Evolutionary conservation across 1,139 yeast species (phyloP), one percentile per base, ranked within the genome.

Genomic region (Hansenula sp.): DNA sequence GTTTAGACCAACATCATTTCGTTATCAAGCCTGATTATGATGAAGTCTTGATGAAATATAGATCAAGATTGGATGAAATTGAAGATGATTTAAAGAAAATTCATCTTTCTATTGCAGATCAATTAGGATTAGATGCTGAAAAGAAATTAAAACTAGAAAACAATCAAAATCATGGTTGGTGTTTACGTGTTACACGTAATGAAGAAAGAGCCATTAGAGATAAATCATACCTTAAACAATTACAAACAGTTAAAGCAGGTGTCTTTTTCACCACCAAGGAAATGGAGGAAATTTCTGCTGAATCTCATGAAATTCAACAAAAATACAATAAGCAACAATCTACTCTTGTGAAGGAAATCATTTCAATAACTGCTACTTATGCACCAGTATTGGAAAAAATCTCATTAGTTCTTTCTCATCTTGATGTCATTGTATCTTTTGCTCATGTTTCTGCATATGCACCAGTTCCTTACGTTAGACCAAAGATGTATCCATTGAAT

Each of bases 171-270:
- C 94, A 86, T 60, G 97, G 97, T 12, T 90, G 96, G 95, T 88
- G 96, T 59, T 77, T 90, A 70, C 73, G 97, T 52, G 77, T 92
- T 19, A 90, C 97, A 0, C 76, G 98, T 61, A 87, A 78, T 41
- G 97, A 90, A 57, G 90, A 96, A 3, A 71, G 81, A 11, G 83
- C 84, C 18, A 69, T 92, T 44, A 74, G 97, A 53, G 80, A 79
- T 32, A 63, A 66, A 19, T 69, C 70, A 33, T 72, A 74, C 37
- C 92, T 83, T 57, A 72, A 73, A 39, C 97, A 92, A 59, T 69
- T 90, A 27, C 87, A 89, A 40, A 89, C 97, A 0, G 95, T 88
- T 28, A 92, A 92, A 60, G 95, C 96, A 1, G 98, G 98, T 42
- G 92, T 90, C 2, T 88, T 73, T 60, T 92, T 92, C 66, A 87